Evolutionary conservation across 2,329 filamentous ascomycete genomes (phyloP).

Genomic region (Aureobasidium sp.): DNA sequence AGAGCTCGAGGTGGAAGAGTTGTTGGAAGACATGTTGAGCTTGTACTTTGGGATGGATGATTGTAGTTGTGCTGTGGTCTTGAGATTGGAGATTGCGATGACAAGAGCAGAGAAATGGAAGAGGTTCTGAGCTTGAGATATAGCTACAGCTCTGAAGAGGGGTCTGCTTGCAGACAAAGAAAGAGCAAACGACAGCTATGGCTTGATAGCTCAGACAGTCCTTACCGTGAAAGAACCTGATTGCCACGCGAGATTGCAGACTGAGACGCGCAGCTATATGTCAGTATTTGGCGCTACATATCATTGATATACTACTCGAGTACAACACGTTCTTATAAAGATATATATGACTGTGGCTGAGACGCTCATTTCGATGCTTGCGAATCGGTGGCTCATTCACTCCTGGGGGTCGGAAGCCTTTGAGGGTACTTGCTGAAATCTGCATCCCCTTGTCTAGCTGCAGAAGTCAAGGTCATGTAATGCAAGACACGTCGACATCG

Average conservation of each 20-base stretch:
- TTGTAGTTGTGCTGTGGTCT: background rate
- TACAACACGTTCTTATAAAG: background rate
- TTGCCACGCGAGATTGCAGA: background rate
- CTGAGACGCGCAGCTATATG: background rate
- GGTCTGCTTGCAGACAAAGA: background rate
- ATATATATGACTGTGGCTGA: background rate
- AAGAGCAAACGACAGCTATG: background rate
- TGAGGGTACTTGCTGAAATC: no score
- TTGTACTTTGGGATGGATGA: background rate
- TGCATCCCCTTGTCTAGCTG: no score
- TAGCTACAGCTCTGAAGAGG: background rate
- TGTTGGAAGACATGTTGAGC: constrained; percentile 7
- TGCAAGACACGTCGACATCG: no score
- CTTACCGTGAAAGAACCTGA: background rate
- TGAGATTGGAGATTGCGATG: background rate
- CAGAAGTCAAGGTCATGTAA: no score
- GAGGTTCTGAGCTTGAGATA: background rate
- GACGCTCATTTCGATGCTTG: no score
- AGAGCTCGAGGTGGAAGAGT: constrained; percentile 16
- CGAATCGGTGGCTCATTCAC: no score
- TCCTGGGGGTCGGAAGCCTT: no score
- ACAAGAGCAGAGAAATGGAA: background rate
- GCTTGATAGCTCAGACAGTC: background rate
- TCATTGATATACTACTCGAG: background rate
- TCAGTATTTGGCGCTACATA: background rate